Conservation (phyloP, 768 basidiomycete genomes). For the Trichaptum fuscoviolaceum region DNA sequence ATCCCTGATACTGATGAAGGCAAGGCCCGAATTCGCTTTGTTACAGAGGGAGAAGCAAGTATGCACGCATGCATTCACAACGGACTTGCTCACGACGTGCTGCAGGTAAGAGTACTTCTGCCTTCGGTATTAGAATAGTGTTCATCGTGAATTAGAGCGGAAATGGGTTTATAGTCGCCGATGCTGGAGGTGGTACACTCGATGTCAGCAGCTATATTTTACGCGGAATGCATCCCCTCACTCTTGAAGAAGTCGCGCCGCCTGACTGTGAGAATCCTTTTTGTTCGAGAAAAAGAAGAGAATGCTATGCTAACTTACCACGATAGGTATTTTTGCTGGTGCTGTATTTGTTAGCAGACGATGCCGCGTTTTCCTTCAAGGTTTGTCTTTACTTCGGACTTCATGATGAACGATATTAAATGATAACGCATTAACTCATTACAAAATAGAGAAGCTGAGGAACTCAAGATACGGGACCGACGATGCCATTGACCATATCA, state of each 20-base stretch:
- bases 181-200: constrained; percentile 24
- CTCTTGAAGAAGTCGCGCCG: constrained; percentile 80
- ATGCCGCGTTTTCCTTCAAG: constrained; percentile 67
- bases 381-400: constrained; percentile 27
- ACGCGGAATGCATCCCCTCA: constrained; percentile 59
- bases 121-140: not conserved
- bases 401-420: constrained; percentile 2
- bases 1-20: constrained; percentile 73
- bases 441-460: constrained; percentile 57
- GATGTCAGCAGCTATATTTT: constrained; percentile 81
- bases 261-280: constrained; percentile 57
- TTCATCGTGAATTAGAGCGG: constrained; percentile 24
- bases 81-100: constrained; percentile 71
- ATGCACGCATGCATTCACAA: constrained; percentile 75
- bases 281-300: too few relatives aligned
- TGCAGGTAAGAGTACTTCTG: constrained; percentile 45
- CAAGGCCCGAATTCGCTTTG: constrained; percentile 68
- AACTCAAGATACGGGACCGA: constrained; percentile 66
- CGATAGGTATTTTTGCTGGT: constrained; percentile 71
- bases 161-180: constrained; percentile 27
- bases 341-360: constrained; percentile 78
- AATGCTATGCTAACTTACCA: constrained; percentile 1
- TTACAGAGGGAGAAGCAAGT: constrained; percentile 82
- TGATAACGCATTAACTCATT: constrained; percentile 10
- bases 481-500: constrained; percentile 73